A percentile compares a stretch with the other conserved stretches of the same genome.
These are phyloP conservation scores for Elaphomyces granulatus DNA, from an alignment of 495 filamentous ascomycete species.

Conservation along the genomic window DNA sequence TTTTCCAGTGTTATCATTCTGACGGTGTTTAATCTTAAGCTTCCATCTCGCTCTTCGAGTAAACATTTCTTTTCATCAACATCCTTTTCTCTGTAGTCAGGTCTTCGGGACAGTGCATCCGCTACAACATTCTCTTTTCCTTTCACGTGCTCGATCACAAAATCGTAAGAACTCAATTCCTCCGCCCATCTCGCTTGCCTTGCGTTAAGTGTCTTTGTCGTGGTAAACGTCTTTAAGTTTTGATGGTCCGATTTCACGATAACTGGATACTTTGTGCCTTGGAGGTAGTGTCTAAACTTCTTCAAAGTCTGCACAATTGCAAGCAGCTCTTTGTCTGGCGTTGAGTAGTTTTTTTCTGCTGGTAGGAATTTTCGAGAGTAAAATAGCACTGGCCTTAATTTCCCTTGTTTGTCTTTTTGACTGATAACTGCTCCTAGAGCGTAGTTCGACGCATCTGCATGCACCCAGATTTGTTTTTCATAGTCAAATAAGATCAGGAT, in stretches of 20 bases:
- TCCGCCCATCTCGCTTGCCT: slow-evolving; percentile 7
- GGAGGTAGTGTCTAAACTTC: slow-evolving; percentile 14
- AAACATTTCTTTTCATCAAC: no score
- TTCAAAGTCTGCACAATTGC: slow-evolving; percentile 15
- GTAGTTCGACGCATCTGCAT: not conserved
- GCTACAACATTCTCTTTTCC: slow-evolving; percentile 3
- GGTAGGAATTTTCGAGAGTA: slow-evolving; percentile 13
- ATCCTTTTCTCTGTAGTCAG: not conserved
- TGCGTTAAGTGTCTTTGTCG: slow-evolving; percentile 7
- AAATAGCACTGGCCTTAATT: slow-evolving; percentile 8
- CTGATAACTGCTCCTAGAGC: not conserved
- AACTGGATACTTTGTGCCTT: slow-evolving; percentile 6
- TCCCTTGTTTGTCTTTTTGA: not conserved
- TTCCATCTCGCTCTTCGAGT: not conserved
- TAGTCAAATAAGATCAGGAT: not conserved
- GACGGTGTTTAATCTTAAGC: not conserved
- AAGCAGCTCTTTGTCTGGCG: slow-evolving; percentile 18
- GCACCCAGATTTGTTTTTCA: not conserved
- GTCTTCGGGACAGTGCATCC: slow-evolving; percentile 1
- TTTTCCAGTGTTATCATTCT: not conserved
- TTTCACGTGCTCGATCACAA: slow-evolving; percentile 4
- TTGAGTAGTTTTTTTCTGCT: slow-evolving; percentile 22
- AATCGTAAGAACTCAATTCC: slow-evolving; percentile 6
- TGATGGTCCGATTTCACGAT: slow-evolving; percentile 11
- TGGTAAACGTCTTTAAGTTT: slow-evolving; percentile 12